Evolutionary conservation across 164 flowering plant genomes (phyloP).

Genomic region (Taxillus chinensis): DNA sequence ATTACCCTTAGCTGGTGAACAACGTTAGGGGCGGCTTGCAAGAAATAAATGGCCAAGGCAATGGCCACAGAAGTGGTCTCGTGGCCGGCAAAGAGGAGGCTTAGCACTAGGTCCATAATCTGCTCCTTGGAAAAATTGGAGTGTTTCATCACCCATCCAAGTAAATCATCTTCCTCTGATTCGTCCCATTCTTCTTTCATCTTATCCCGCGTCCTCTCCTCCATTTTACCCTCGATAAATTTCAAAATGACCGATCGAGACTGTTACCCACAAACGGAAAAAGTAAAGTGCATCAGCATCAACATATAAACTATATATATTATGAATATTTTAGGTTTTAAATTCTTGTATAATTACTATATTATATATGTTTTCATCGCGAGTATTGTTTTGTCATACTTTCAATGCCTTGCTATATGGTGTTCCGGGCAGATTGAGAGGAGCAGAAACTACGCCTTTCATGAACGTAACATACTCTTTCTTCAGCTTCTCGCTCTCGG

Average conservation of each 20-base stretch:
- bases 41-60: slow-evolving; percentile 76
- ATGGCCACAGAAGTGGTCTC: slow-evolving; percentile 90
- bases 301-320: background rate
- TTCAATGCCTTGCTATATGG: slow-evolving; percentile 69
- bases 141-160: slow-evolving; percentile 81
- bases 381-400: slow-evolving; percentile 20
- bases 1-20: slow-evolving; percentile 58
- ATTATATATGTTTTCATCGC: background rate
- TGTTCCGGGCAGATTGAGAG: slow-evolving; percentile 79
- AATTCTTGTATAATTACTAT: background rate
- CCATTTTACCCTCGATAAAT: slow-evolving; percentile 70
- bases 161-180: slow-evolving; percentile 62
- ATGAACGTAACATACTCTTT: slow-evolving; percentile 85
- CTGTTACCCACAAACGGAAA: slow-evolving; percentile 23
- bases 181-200: slow-evolving; percentile 11
- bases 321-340: background rate
- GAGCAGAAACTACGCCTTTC: slow-evolving; percentile 94
- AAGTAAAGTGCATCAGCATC: background rate
- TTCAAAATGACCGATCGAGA: slow-evolving; percentile 64
- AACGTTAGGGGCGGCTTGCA: slow-evolving; percentile 54
- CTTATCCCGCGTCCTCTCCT: slow-evolving; percentile 63
- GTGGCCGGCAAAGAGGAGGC: slow-evolving; percentile 92
- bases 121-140: slow-evolving; percentile 82
- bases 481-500: slow-evolving; percentile 73
- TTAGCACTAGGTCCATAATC: slow-evolving; percentile 73